Evolutionary conservation across 176 grass and related monocot species (phyloP), one percentile per base, ranked within the genome.

Genomic region (Bonia amplexicaulis): DNA sequence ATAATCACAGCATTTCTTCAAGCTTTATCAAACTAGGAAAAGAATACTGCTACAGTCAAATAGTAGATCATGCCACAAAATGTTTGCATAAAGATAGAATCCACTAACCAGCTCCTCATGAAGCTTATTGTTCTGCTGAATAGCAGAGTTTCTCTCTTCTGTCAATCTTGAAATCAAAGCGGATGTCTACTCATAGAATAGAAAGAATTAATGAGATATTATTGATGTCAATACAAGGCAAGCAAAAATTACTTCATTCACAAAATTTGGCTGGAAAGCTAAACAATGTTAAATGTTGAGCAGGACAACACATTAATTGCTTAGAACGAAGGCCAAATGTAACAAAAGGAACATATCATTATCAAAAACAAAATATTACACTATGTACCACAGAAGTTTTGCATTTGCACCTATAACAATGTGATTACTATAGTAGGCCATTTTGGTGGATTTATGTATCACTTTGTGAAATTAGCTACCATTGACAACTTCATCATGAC

Each of bases 121-220:
- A 87, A 94, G 92, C 77, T 91, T 92, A 86, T 87, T 89, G 86
- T 92, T 94, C 75, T 94, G 85, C 67, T 92, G 92, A 91, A 92
- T 65, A 80, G 81, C 88, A 85, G 85, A 85, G 77, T 90, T 92
- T 76, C 86, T 97, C 82, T 97, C 94, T 83, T 87, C 86, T 8
- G 44, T 87, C 89, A 97, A 94, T 85, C 78, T 92, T 49, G 81
- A 92, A 87, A 94, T 89, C 67, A 97, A 52, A 26, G 77, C 57
- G 12, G 76, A 76, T 83, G 91, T 67, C 80, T 90, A 82, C 9
- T 74, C 29, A 94, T 14, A 78, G 82, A 66, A 68, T 52, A 68
- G 78, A 81, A 75, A 13, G 16, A 49, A 75, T 63, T 63, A 47
- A 72, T 53, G 42, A 87, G 13, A 75, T 12, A 79, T 84, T 75